These are phyloP conservation scores for Chaetomium strumarium DNA, from an alignment of 2,329 filamentous ascomycete species.

Conservation along the genomic window DNA sequence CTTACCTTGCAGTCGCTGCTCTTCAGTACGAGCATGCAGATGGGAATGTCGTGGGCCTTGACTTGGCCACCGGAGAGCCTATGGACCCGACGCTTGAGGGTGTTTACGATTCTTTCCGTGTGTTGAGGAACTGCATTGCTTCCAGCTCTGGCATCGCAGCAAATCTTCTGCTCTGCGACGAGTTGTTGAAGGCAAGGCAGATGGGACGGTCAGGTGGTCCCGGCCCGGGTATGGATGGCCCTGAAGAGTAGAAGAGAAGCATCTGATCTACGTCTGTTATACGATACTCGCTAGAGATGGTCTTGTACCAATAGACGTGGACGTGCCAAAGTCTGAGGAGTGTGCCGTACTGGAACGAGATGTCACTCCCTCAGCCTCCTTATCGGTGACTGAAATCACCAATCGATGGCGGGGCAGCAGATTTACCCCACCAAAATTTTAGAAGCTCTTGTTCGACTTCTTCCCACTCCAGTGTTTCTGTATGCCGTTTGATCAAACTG, in stretches of 20 bases:
- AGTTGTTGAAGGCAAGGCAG: constrained; percentile 94
- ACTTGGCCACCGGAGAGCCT: constrained; percentile 78
- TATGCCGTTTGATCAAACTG: neutral
- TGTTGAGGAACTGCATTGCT: constrained; percentile 86
- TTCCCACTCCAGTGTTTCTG: constrained; percentile 12
- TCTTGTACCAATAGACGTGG: constrained; percentile 16
- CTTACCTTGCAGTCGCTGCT: constrained; percentile 59
- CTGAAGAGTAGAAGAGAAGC: constrained; percentile 40
- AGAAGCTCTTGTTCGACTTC: neutral
- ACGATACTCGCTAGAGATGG: constrained; percentile 27
- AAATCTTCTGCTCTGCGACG: constrained; percentile 91
- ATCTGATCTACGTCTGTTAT: constrained; percentile 31
- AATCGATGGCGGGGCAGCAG: constrained; percentile 20
- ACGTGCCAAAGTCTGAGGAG: neutral
- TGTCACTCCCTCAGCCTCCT: neutral
- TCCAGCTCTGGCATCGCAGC: constrained; percentile 93
- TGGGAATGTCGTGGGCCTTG: constrained; percentile 79
- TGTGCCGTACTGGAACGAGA: too few species aligned
- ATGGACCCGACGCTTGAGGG: constrained; percentile 94
- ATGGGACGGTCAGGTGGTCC: constrained; percentile 68
- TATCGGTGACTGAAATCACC: neutral
- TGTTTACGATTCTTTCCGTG: constrained; percentile 93
- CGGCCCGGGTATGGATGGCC: constrained; percentile 59
- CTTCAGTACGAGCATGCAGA: constrained; percentile 82
- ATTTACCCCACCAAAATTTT: constrained; percentile 27